A percentile compares a stretch with the other conserved stretches of the same genome.
Evolutionary conservation across 2,329 filamentous ascomycete species (phyloP).

Genomic region (Cephalotrichum gorgonifer): DNA sequence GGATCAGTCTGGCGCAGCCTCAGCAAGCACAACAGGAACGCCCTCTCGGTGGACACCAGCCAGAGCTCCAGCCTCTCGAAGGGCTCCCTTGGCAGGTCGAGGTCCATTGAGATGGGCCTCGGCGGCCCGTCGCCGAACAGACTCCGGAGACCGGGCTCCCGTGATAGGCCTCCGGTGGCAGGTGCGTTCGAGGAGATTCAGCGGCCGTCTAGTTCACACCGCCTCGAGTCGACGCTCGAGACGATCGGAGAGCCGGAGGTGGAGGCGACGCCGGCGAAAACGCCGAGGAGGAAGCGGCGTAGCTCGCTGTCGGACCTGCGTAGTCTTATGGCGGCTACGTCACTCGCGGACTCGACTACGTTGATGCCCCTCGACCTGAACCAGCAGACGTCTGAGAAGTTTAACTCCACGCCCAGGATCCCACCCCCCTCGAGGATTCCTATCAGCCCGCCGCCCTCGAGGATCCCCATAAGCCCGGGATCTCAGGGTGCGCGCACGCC

Average conservation of each 20-base stretch:
- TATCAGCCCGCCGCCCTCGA: conserved; percentile 27
- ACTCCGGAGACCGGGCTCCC: conserved; percentile 39
- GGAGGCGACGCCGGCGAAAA: conserved; percentile 26
- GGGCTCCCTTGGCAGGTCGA: conserved; percentile 56
- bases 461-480: conserved; percentile 7
- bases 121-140: conserved; percentile 15
- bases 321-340: conserved; percentile 52
- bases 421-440: conserved; percentile 40
- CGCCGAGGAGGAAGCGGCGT: conserved; percentile 67
- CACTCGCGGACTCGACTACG: conserved; percentile 28
- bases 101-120: conserved; percentile 64
- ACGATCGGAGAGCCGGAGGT: conserved; percentile 49
- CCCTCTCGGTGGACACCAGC: conserved; percentile 32
- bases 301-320: conserved; percentile 87
- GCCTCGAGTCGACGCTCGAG: conserved; percentile 43
- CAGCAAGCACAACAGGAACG: conserved; percentile 64
- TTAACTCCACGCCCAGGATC: conserved; percentile 40
- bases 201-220: conserved; percentile 47
- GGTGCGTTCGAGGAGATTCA: conserved; percentile 51
- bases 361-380: conserved; percentile 40
- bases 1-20: conserved; percentile 78
- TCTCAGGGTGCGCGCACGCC: conserved; percentile 27
- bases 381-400: conserved; percentile 44
- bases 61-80: conserved; percentile 58
- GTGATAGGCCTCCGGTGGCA: conserved; percentile 49